These are phyloP conservation scores for Dalechampia spathulata DNA, from an alignment of 441 rosid species.

Conservation along the genomic window DNA sequence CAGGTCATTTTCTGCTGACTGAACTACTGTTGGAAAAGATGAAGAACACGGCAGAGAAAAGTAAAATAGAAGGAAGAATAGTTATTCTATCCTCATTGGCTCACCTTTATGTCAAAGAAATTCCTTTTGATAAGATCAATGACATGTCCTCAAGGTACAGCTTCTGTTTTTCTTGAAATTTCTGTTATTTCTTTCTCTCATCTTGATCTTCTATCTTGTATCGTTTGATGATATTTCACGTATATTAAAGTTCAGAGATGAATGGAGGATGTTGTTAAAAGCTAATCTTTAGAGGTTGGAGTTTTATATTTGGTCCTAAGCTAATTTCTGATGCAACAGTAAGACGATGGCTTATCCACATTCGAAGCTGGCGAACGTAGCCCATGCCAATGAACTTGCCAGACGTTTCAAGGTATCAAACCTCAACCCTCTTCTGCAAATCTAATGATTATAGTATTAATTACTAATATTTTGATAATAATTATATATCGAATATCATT, in stretches of 20 bases:
- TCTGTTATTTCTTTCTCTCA: too few species aligned
- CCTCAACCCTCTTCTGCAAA: background rate
- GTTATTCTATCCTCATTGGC: background rate
- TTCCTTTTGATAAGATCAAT: background rate
- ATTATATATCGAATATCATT: too few species aligned
- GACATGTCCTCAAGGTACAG: background rate
- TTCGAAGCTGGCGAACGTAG: slow-evolving; percentile 33
- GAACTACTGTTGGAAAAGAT: slow-evolving; percentile 31
- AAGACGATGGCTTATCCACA: slow-evolving; percentile 25
- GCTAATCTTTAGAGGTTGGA: too few species aligned
- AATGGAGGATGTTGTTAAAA: too few species aligned
- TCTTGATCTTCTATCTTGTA: too few species aligned
- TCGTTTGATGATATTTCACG: too few species aligned
- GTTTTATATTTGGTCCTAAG: too few species aligned
- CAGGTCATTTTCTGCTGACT: slow-evolving; percentile 43
- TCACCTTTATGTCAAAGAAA: background rate
- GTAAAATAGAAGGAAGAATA: slow-evolving; percentile 25
- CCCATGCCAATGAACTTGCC: slow-evolving; percentile 24
- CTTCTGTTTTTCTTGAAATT: too few species aligned
- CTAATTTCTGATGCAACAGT: slow-evolving; percentile 7
- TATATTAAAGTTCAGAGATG: too few species aligned
- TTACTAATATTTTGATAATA: too few species aligned
- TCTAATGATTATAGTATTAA: too few species aligned
- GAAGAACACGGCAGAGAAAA: slow-evolving; percentile 27
- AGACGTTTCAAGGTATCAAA: slow-evolving; percentile 23